Base-by-base conservation (phyloP, 2,329 filamentous ascomycete genomes). In the Septoria petroselini region DNA sequence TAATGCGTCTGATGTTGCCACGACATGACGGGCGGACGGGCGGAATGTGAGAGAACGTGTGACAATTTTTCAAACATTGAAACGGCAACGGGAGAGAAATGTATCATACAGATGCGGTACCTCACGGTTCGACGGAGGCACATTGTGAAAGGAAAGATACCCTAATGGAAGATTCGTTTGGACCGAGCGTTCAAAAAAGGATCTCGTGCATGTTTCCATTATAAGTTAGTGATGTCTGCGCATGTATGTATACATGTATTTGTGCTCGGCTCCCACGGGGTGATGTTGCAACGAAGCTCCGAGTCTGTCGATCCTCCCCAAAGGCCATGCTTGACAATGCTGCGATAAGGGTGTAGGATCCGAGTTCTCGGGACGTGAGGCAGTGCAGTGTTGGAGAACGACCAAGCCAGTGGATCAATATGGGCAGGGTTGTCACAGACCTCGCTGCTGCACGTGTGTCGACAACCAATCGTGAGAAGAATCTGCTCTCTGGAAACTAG, bases 101-200 rank as follows among this genome's bases (percentile, higher is more conserved):
- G 39, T 41, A 41, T 30, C 19, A 30, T 41, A 30, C n/a, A 41
- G 35, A 38, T 21, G 23, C 8, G 14, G 12, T 12, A 41, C 39
- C 39, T 41, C 39, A 41, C 39, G 21, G 39, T 40, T 40, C 3
- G 15, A n/a, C 14, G 14, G 33, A 37, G 33, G 33, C n/a, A 37
- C 17, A 37, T 8, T 18, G 33, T 9, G 33, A 15, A 14, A 37
- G 14, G 33, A 6, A 15, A 37, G 18, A 37, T 37, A 37, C 14
- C 33, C 14, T 37, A 37, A 7, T 37, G 18, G 9, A 9, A 37
- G n/a, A 37, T 37, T 9, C 9, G 23, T 27, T 27, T 9, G 23
- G 9, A 27, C 9, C 23, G 23, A 5, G 23, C 23, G 23, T n/a
- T n/a, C n/a, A n/a, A n/a, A n/a, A n/a, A n/a, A n/a, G n/a, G n/a